phyloP scores from a whole-genome alignment of 768 basidiomycete species.

The Mrakia gelida region DNA sequence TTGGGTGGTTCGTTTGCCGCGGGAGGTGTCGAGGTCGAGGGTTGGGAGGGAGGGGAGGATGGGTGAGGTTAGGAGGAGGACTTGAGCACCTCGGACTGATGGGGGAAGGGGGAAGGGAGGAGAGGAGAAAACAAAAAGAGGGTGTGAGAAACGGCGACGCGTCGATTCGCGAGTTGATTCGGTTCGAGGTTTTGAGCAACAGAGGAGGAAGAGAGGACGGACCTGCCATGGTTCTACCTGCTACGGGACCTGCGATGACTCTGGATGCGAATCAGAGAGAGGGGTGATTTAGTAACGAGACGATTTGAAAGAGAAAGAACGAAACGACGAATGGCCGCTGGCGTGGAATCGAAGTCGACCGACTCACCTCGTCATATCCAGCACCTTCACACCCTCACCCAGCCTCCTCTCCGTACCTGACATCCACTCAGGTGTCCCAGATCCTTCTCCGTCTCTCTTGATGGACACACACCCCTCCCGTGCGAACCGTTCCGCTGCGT shows the following conservation, averaged over 20 bases:
- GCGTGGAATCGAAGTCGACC: background rate
- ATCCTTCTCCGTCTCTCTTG: background rate
- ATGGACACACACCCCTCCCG: background rate
- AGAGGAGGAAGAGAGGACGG: background rate
- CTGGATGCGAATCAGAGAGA: slow-evolving; percentile 37
- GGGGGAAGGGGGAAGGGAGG: no score
- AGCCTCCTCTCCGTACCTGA: slow-evolving; percentile 37
- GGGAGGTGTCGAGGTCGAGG: slow-evolving; percentile 52
- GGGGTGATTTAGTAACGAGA: background rate
- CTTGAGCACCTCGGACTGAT: background rate
- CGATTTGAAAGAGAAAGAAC: background rate
- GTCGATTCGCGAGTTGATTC: no score
- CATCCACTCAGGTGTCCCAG: background rate
- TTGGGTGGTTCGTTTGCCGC: slow-evolving; percentile 62
- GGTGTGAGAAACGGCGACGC: no score
- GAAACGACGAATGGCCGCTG: no score
- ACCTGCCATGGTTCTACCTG: slow-evolving; percentile 59
- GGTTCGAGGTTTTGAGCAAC: background rate
- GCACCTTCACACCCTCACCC: slow-evolving; percentile 53
- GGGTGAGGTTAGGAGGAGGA: slow-evolving; percentile 51
- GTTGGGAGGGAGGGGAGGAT: slow-evolving; percentile 51
- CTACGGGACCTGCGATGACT: slow-evolving; percentile 58
- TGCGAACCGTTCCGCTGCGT: background rate
- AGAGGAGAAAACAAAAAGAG: background rate
- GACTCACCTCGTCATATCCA: slow-evolving; percentile 52